Conservation (phyloP, 768 basidiomycete genomes). For the Melanogaster broomeanus region DNA sequence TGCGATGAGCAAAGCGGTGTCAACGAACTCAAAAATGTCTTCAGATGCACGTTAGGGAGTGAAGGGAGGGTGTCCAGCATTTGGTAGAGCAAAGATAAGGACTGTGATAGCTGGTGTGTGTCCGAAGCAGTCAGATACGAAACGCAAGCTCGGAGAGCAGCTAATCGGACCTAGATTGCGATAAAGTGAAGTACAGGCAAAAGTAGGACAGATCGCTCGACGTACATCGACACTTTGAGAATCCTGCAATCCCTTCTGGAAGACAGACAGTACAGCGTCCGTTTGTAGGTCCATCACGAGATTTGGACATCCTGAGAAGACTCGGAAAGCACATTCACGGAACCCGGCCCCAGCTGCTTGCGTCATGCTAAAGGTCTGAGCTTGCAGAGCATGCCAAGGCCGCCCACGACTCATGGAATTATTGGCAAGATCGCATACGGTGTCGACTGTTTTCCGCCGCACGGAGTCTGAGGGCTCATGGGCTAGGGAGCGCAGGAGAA, state of each 20-base stretch:
- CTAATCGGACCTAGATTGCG: constrained; percentile 60
- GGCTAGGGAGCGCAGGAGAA: constrained; percentile 67
- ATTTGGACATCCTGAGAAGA: constrained; percentile 75
- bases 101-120: constrained; percentile 58
- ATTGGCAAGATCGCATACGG: constrained; percentile 74
- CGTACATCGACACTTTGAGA: constrained; percentile 60
- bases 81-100: constrained; percentile 59
- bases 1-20: constrained; percentile 71
- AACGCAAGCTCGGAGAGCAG: constrained; percentile 69
- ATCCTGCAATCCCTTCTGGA: constrained; percentile 71
- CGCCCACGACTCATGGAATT: constrained; percentile 73
- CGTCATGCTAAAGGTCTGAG: constrained; percentile 68
- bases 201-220: constrained; percentile 17
- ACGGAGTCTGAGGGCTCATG: constrained; percentile 62
- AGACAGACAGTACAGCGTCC: constrained; percentile 65
- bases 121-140: constrained; percentile 70
- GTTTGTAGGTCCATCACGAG: constrained; percentile 76
- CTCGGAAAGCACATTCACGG: constrained; percentile 65
- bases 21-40: constrained; percentile 65
- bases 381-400: constrained; percentile 82
- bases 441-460: constrained; percentile 71
- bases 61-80: constrained; percentile 75
- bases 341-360: constrained; percentile 32
- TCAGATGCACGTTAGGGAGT: constrained; percentile 54
- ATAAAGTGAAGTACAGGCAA: not conserved